Conservation (phyloP, 2,329 filamentous ascomycete species). For the Phaeosphaeria sp. region DNA sequence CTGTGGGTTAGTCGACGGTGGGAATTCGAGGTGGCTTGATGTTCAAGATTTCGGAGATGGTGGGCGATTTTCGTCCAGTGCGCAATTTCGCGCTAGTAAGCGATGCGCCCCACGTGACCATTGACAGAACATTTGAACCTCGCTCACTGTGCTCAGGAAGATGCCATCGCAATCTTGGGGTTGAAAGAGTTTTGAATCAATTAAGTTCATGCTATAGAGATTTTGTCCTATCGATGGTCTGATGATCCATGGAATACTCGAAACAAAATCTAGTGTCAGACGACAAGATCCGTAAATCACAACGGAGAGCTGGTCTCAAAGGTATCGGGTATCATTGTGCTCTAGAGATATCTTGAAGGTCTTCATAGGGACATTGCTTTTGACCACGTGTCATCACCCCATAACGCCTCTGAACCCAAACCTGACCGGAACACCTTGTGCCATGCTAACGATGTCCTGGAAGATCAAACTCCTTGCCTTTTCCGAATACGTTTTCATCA, state of each 20-base stretch:
- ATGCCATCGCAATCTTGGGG: too few relatives aligned
- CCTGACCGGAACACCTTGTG: slow-evolving; percentile 12
- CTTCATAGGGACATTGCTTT: not conserved
- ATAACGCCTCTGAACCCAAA: not conserved
- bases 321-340: slow-evolving; percentile 5
- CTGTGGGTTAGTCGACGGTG: slow-evolving; percentile 38
- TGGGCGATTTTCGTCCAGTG: slow-evolving; percentile 23
- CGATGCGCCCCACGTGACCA: slow-evolving; percentile 17
- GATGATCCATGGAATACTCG: too few relatives aligned
- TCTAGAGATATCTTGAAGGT: slow-evolving; percentile 1
- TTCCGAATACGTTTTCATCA: slow-evolving; percentile 28
- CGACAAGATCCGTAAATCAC: too few relatives aligned
- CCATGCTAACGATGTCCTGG: slow-evolving; percentile 40
- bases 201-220: too few relatives aligned
- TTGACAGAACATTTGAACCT: too few relatives aligned
- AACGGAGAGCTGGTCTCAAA: not conserved
- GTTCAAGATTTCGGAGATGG: slow-evolving; percentile 16
- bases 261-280: too few relatives aligned
- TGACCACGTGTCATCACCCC: not conserved
- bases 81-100: slow-evolving; percentile 22
- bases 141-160: too few relatives aligned
- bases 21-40: slow-evolving; percentile 25
- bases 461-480: slow-evolving; percentile 41
- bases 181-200: too few relatives aligned
- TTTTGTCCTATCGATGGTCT: too few relatives aligned